These are phyloP conservation scores for Marasmius oreades DNA, from an alignment of 1,284 basidiomycete species.

Conservation along the genomic window DNA sequence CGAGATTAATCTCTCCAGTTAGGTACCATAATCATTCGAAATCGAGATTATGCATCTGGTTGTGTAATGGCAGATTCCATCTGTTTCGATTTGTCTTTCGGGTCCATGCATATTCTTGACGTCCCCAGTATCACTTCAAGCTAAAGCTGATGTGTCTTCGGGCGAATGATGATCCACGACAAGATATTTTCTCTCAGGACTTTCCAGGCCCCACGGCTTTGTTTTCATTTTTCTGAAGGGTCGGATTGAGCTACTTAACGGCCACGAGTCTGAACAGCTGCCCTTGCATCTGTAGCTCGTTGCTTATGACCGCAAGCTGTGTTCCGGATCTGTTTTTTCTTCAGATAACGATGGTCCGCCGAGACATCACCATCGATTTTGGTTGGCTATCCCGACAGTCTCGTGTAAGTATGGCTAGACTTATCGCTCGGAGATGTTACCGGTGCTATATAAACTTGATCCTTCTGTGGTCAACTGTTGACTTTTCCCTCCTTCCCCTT, in stretches of 20 bases:
- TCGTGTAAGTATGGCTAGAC: neutral
- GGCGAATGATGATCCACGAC: neutral
- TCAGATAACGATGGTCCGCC: neutral
- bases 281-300: neutral
- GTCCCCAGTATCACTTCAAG: too few relatives aligned
- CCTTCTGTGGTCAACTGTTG: too few relatives aligned
- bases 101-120: too few relatives aligned
- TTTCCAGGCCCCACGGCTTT: neutral
- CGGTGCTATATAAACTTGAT: neutral
- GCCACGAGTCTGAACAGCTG: neutral
- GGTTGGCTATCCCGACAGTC: neutral
- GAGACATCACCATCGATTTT: neutral
- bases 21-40: too few relatives aligned
- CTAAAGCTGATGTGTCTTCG: too few relatives aligned
- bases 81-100: too few relatives aligned
- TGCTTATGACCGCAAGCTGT: neutral
- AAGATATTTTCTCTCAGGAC: neutral
- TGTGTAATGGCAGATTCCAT: too few relatives aligned
- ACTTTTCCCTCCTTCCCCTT: neutral
- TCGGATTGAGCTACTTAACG: neutral
- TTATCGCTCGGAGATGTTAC: neutral
- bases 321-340: conserved; percentile 1
- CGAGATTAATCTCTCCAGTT: too few relatives aligned
- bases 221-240: too few relatives aligned
- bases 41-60: too few relatives aligned